Evolutionary conservation across 192 early-diverging fungal species (phyloP), one percentile per base, ranked within the genome.

Genomic region (Entophlyctis helioformis): DNA sequence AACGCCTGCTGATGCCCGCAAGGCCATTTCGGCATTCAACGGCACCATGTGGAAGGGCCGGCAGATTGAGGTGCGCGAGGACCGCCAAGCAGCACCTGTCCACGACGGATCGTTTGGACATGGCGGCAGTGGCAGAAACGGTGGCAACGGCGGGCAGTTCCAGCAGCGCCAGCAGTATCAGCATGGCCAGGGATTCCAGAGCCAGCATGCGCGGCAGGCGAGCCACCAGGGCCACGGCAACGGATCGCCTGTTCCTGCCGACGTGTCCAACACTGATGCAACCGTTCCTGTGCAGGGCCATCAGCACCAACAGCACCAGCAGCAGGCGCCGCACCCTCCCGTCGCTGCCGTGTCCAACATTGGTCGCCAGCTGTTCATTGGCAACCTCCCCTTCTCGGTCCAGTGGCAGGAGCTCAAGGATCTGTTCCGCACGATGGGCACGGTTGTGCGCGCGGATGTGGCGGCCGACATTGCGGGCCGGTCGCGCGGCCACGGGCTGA

Each of bases 361-460:
- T 27, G 64, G 64, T 20, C 64, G 64, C 33, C 53, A 55, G 44
- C 66, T 87, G 34, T 86, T 80, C 59, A 78, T 87, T 40, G 84
- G 85, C 43, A 88, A 88, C 71, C 62, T 88, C 18, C 77, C 82
- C 11, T 86, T 80, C 50, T 71, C 66, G 42, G 76, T 79, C 35
- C 77, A 83, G 44, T 86, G 84, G 85, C 80, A 85, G 45, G 86
- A 89, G 44, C 60, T 89, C 22, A 87, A 87, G 63, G 82, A 86
- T 55, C 64, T 82, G 28, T 85, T 89, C 57, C 69, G 79, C 22
- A 63, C 72, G 46, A 59, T 39, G n/a, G 83, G 85, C 24, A 69
- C 69, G 27, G 74, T 86, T 24, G 48, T 78, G 28, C 59, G 82
- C 3, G 84, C 81, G 24, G 83, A 89, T 48, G 68, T 89, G 16